These are phyloP conservation scores for Diaporthe sp. DNA, from an alignment of 2,329 filamentous ascomycete species.

Conservation along the genomic window DNA sequence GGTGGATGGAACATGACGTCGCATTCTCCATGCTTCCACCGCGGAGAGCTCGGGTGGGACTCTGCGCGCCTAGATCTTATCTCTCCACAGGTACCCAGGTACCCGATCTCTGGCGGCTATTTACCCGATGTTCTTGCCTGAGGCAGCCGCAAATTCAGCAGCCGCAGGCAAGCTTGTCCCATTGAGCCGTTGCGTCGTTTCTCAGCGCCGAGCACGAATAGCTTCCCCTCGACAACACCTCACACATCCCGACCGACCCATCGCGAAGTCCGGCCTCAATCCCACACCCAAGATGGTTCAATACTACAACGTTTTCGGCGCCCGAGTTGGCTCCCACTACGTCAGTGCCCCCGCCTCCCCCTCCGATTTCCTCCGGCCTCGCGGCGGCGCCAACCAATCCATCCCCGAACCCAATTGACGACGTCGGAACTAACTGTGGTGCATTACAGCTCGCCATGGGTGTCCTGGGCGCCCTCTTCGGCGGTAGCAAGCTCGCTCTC, in stretches of 20 bases:
- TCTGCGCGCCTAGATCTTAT: conserved; percentile 15
- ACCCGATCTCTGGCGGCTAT: conserved; percentile 20
- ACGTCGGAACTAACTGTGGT: conserved; percentile 38
- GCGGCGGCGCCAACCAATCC: not conserved
- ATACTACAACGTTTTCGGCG: conserved; percentile 67
- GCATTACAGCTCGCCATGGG: conserved; percentile 64
- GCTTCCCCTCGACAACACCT: conserved; percentile 39
- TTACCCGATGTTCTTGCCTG: conserved; percentile 29
- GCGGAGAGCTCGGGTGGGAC: conserved; percentile 22
- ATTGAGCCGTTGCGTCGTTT: conserved; percentile 33
- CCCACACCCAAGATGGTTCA: conserved; percentile 57
- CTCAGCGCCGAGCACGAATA: conserved; percentile 37
- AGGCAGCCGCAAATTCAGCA: conserved; percentile 37
- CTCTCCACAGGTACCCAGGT: conserved; percentile 2
- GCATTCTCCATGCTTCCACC: not conserved
- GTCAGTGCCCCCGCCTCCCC: conserved; percentile 53
- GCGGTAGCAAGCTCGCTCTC: conserved; percentile 56
- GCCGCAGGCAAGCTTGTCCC: conserved; percentile 33
- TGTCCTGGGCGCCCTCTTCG: conserved; percentile 62
- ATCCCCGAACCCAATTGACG: conserved; percentile 17
- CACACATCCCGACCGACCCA: conserved; percentile 42
- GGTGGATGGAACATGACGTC: conserved; percentile 12
- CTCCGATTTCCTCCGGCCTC: conserved; percentile 1
- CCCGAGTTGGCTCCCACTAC: conserved; percentile 70
- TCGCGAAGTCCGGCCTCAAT: conserved; percentile 39